Evolutionary conservation across 768 basidiomycete species (phyloP).

Genomic region (Termitomyces sp.): DNA sequence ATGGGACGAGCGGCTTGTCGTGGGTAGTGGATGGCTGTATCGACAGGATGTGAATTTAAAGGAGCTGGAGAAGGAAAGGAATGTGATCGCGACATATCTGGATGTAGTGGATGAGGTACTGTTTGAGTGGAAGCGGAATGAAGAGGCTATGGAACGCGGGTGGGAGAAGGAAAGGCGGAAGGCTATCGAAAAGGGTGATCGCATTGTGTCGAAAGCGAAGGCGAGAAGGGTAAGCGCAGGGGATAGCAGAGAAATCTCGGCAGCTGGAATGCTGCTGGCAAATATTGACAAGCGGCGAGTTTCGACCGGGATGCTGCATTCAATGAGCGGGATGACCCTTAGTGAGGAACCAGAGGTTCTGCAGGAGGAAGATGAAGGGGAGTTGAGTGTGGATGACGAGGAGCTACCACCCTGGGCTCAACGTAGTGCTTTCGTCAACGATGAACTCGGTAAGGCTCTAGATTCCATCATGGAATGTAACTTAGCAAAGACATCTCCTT

Average conservation of each 20-base stretch:
- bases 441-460: slow-evolving; percentile 50
- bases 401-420: slow-evolving; percentile 79
- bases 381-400: slow-evolving; percentile 56
- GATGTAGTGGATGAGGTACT: slow-evolving; percentile 78
- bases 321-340: slow-evolving; percentile 44
- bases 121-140: slow-evolving; percentile 55
- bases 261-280: slow-evolving; percentile 16
- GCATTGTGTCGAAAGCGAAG: slow-evolving; percentile 35
- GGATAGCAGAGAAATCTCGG: slow-evolving; percentile 24
- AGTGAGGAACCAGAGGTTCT: slow-evolving; percentile 53
- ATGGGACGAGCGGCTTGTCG: slow-evolving; percentile 79
- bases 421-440: slow-evolving; percentile 44
- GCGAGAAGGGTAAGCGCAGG: slow-evolving; percentile 43
- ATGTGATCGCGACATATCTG: slow-evolving; percentile 55
- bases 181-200: slow-evolving; percentile 35
- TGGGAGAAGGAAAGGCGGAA: slow-evolving; percentile 45
- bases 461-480: neutral
- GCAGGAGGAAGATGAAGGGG: slow-evolving; percentile 37
- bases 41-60: slow-evolving; percentile 53
- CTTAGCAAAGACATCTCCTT: slow-evolving; percentile 3
- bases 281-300: slow-evolving; percentile 42
- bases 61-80: slow-evolving; percentile 53
- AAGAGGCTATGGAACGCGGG: slow-evolving; percentile 39
- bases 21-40: slow-evolving; percentile 83
- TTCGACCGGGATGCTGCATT: slow-evolving; percentile 54